Percentiles rank a stretch among this genome's conserved stretches.
These are phyloP conservation scores for Hypericum perforatum DNA, from an alignment of 345 rosid species.

Conservation along the genomic window DNA sequence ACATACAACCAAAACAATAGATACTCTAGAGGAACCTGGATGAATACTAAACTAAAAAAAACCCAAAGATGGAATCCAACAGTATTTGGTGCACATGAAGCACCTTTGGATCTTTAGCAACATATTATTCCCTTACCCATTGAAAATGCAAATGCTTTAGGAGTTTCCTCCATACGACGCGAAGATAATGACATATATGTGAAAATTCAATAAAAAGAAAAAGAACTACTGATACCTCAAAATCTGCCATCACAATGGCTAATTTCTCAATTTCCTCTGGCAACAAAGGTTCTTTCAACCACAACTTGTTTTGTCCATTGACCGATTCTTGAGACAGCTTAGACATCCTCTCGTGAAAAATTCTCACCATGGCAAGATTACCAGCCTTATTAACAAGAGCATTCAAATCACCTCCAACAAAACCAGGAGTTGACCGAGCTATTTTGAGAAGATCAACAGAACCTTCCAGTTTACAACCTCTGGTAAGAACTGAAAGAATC, in stretches of 20 bases:
- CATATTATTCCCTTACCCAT: too few species aligned
- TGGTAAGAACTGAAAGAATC: slow-evolving; percentile 62
- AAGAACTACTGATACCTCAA: slow-evolving; percentile 44
- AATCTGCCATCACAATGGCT: slow-evolving; percentile 64
- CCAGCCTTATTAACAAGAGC: slow-evolving; percentile 82
- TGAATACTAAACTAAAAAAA: too few species aligned
- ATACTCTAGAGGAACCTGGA: too few species aligned
- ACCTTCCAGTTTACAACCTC: slow-evolving; percentile 59
- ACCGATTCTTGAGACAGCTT: slow-evolving; percentile 27
- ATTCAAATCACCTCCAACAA: slow-evolving; percentile 89
- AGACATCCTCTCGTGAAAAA: slow-evolving; percentile 42
- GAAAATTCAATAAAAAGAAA: neutral
- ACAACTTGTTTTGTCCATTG: slow-evolving; percentile 34
- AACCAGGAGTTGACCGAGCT: slow-evolving; percentile 92
- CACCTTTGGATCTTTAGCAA: too few species aligned
- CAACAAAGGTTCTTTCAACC: slow-evolving; percentile 72
- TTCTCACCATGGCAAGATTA: slow-evolving; percentile 60
- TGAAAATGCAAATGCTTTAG: neutral
- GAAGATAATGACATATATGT: too few species aligned
- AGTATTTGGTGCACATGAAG: too few species aligned
- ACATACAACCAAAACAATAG: too few species aligned
- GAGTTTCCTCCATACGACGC: too few species aligned
- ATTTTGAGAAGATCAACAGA: slow-evolving; percentile 62
- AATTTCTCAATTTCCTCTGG: slow-evolving; percentile 78
- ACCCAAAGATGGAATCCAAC: too few species aligned